These are phyloP conservation scores for Leccinum longicurvipes DNA, from an alignment of 768 basidiomycete genomes.

Conservation along the genomic window DNA sequence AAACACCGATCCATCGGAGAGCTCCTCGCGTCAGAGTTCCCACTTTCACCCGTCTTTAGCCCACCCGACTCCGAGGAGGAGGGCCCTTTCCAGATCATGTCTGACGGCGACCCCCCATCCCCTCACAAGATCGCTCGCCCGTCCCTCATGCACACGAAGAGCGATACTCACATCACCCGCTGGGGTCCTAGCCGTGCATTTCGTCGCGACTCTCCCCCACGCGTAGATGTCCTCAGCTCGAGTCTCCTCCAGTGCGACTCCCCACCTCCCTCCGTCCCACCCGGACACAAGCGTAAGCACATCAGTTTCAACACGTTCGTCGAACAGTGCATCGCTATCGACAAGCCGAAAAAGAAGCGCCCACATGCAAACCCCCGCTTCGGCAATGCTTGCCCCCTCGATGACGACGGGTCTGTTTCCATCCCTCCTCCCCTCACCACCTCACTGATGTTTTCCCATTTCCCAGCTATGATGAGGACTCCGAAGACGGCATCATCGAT, in stretches of 20 bases:
- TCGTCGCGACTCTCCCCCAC: slow-evolving; percentile 71
- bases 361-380: slow-evolving; percentile 18
- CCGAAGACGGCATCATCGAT: slow-evolving; percentile 52
- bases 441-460: not conserved
- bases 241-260: slow-evolving; percentile 19
- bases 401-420: slow-evolving; percentile 62
- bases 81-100: slow-evolving; percentile 18
- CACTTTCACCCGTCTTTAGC: slow-evolving; percentile 60
- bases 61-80: slow-evolving; percentile 55
- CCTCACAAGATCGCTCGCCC: slow-evolving; percentile 40
- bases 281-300: slow-evolving; percentile 67
- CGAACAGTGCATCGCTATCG: slow-evolving; percentile 91
- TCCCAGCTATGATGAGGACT: slow-evolving; percentile 67
- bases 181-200: slow-evolving; percentile 44
- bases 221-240: slow-evolving; percentile 29
- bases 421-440: not conserved
- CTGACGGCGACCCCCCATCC: slow-evolving; percentile 19
- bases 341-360: slow-evolving; percentile 53
- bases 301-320: slow-evolving; percentile 99
- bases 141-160: slow-evolving; percentile 75
- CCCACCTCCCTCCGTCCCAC: slow-evolving; percentile 10
- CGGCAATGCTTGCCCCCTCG: slow-evolving; percentile 31
- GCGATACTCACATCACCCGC: slow-evolving; percentile 76
- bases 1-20: slow-evolving; percentile 94
- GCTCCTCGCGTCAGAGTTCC: slow-evolving; percentile 74